Percentiles rank a stretch among this genome's conserved stretches.
These are phyloP conservation scores for Phytophthora chlamydospora DNA, from an alignment of 352 stramenopile genomes.

Conservation along the genomic window DNA sequence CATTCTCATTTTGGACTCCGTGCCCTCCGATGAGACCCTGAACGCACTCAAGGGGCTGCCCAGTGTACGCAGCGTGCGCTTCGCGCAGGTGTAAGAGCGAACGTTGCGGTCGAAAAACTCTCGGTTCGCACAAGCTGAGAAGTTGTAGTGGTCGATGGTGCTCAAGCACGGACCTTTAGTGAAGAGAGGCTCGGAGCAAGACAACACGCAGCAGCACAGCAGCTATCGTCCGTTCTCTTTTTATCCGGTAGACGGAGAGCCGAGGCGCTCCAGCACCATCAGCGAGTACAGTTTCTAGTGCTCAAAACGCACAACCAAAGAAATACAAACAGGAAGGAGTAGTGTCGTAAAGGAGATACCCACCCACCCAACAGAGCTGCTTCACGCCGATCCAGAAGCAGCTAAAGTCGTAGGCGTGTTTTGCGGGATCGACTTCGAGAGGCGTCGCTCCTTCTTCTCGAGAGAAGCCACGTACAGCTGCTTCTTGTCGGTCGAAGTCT, in stretches of 20 bases:
- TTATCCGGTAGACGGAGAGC: slow-evolving; percentile 20
- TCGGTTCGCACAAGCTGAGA: slow-evolving; percentile 3
- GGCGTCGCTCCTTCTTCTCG: slow-evolving; percentile 36
- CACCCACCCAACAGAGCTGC: neutral
- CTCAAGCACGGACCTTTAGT: slow-evolving; percentile 6
- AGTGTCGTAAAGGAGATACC: neutral
- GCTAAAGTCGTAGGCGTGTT: neutral
- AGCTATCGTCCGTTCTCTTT: slow-evolving; percentile 26
- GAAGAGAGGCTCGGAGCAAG: slow-evolving; percentile 13
- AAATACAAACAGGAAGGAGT: slow-evolving; percentile 18
- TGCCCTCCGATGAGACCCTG: slow-evolving; percentile 62
- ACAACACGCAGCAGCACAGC: slow-evolving; percentile 22
- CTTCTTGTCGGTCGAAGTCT: slow-evolving; percentile 77
- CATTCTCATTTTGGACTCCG: slow-evolving; percentile 74
- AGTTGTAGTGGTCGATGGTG: slow-evolving; percentile 12
- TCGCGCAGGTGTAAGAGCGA: slow-evolving; percentile 56
- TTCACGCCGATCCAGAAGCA: slow-evolving; percentile 20
- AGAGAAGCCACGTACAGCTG: slow-evolving; percentile 55
- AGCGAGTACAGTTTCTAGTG: slow-evolving; percentile 15
- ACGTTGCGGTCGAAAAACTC: slow-evolving; percentile 12
- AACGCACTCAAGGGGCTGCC: slow-evolving; percentile 63
- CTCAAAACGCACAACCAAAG: slow-evolving; percentile 18
- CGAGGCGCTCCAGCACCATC: slow-evolving; percentile 11
- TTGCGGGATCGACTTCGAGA: slow-evolving; percentile 27
- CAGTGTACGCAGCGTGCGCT: slow-evolving; percentile 71